Evolutionary conservation across 805 yeast species (phyloP), one percentile per base, ranked within the genome.

Genomic region (Schizosaccharomyces cryophilus): DNA sequence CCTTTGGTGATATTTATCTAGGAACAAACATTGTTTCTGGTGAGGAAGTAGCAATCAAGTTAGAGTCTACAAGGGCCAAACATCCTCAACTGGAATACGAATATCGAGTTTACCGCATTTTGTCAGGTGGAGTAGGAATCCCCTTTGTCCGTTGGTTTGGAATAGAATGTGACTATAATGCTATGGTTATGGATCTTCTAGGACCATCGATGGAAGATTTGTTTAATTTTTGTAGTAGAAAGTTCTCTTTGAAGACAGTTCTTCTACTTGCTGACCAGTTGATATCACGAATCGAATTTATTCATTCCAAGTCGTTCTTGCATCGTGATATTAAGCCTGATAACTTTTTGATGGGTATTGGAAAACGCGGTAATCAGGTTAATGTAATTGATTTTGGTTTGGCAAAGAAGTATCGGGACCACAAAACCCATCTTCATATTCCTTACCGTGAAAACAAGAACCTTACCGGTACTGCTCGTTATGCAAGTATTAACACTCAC

Each of bases 131-230:
- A 40, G 90, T 90, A 45, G 97, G 98, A 40, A 88, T 90, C 62
- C 97, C 98, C 2, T 89, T 88, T 73, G 88, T 90, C 42, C 81
- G 97, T 71, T 90, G 96, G 94, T 89, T 82, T 71, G 98, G 97
- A 47, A 85, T 94, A 1, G 97, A 90, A 71, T 87, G 95, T 66
- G 96, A 89, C 70, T 90, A 87, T 70, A 87, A 89, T 71, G 96
- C 96, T 48, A 84, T 90, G 89, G 97, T 90, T 51, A 90, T 90
- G 67, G 98, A 90, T 71, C 78, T 90, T 61, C 77, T 90, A 67
- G 98, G 98, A 5, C 97, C 97, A 3, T 85, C 95, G 0, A 77
- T 90, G 65, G 98, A 90, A 71, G 97, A 93, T 71, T 76, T 90
- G 66, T 90, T 90, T 78, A 90, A 90, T 74, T 93, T 90, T 72